These are phyloP conservation scores for Leccinum subtestaceum DNA, from an alignment of 768 basidiomycete genomes.

Conservation along the genomic window DNA sequence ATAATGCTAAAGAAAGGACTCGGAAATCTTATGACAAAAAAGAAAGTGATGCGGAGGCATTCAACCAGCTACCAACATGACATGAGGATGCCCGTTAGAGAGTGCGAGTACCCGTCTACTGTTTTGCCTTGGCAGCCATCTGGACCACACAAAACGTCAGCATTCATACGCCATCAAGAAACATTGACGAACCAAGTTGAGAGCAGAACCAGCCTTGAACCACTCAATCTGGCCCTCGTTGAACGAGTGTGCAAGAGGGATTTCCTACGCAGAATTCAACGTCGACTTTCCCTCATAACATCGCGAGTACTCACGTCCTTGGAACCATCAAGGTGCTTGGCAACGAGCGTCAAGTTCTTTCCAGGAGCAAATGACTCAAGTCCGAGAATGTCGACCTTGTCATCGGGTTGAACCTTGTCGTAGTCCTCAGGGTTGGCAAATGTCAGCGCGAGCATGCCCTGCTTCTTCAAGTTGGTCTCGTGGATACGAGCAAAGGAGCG, in stretches of 20 bases:
- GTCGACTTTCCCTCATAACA: background rate
- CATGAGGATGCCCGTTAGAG: background rate
- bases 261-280: constrained; percentile 44
- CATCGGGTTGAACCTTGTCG: constrained; percentile 83
- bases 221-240: constrained; percentile 97
- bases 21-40: background rate
- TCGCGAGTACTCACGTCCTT: constrained; percentile 48
- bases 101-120: constrained; percentile 25
- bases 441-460: constrained; percentile 96
- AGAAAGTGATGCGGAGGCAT: background rate
- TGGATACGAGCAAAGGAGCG: constrained; percentile 98
- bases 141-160: constrained; percentile 23
- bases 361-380: constrained; percentile 87
- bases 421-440: constrained; percentile 93
- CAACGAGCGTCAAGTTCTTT: constrained; percentile 80
- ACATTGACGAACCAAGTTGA: constrained; percentile 66
- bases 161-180: background rate
- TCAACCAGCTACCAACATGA: background rate
- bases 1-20: background rate
- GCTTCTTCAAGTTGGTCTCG: constrained; percentile 99
- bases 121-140: constrained; percentile 70
- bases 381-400: constrained; percentile 87
- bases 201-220: constrained; percentile 97
- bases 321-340: constrained; percentile 81
- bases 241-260: constrained; percentile 87